Evolutionary conservation across 73 alveolate species (phyloP), one percentile per base, ranked within the genome.

Genomic region (Stentor coeruleus): DNA sequence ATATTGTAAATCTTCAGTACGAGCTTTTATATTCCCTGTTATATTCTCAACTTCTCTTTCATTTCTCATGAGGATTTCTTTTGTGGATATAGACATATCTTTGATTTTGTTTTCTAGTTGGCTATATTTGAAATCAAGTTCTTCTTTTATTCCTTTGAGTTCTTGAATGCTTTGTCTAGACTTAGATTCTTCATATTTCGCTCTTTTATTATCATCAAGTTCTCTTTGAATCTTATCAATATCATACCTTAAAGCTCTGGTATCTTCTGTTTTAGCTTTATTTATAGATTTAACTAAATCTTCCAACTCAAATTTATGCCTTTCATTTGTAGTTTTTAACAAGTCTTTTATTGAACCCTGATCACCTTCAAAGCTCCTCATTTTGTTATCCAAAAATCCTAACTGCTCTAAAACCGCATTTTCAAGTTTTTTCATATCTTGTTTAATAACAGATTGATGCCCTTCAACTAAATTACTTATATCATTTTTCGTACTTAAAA

Each of bases 381-480:
- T 26, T 28, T 38, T 72, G n/a, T 33, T 49, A 76, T 84, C 89
- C 38, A 55, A 74, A 38, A 72, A 81, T 39, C 40, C 59, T 20
- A 74, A 14, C 4, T 58, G 58, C 3, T 76, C 59, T 14, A n/a
- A 76, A 6, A 55, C 59, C 39, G 35, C 38, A 35, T 59, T 58
- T 86, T 86, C 91, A 3, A 57, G 35, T 38, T 77, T 76, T 11
- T 49, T 33, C n/a, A 39, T 15, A 39, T 82, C 88, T 35, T 82
- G 38, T 79, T 38, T 35, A 4, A 14, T 6, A 3, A 35, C 36
- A 35, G 85, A 74, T 35, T 81, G 74, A 26, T 6, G 83, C 15
- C 35, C 33, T 3, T 30, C 74, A 20, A 59, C 39, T 74, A 38
- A 15, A 15, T 60, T 74, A 0, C 30, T 30, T 4, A n/a, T 14